Evolutionary conservation across 2,329 filamentous ascomycete species (phyloP).

Genomic region (Colletotrichum truncatum): DNA sequence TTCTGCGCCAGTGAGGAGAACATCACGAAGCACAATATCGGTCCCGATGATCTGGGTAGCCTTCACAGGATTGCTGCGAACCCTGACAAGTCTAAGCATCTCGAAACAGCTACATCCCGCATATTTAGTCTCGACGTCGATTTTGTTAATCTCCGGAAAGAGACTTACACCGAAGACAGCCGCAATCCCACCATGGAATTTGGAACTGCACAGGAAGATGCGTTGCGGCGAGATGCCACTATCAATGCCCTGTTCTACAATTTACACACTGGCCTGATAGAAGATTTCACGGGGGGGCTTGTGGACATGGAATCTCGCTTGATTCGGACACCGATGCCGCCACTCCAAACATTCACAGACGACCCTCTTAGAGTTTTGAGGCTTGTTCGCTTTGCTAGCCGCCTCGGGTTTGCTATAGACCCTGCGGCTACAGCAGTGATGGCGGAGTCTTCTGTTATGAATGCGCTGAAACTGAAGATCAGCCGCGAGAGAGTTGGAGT

Average conservation of each 20-base stretch:
- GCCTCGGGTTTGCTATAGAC: conserved; percentile 83
- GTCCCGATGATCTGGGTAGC: conserved; percentile 70
- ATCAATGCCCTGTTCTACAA: conserved; percentile 98
- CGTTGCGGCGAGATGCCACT: conserved; percentile 87
- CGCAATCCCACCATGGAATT: conserved; percentile 94
- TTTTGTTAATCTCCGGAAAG: conserved; percentile 92
- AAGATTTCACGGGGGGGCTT: conserved; percentile 87
- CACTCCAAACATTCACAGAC: conserved; percentile 92
- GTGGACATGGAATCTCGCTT: conserved; percentile 76
- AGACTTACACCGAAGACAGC: conserved; percentile 89
- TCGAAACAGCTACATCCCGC: conserved; percentile 88
- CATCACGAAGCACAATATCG: conserved; percentile 67
- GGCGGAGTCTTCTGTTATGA: conserved; percentile 79
- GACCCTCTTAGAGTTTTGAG: conserved; percentile 89
- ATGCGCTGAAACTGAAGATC: conserved; percentile 86
- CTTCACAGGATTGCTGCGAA: conserved; percentile 92
- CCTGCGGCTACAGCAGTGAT: conserved; percentile 75
- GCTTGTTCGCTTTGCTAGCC: conserved; percentile 88
- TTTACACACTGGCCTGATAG: conserved; percentile 78
- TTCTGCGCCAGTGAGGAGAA: conserved; percentile 72
- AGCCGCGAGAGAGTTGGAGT: conserved; percentile 88
- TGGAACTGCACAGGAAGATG: conserved; percentile 90
- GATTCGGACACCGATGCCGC: conserved; percentile 87
- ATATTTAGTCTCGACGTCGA: conserved; percentile 91
- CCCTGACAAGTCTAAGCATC: conserved; percentile 94